Conservation (phyloP, 768 basidiomycete genomes). For the Saitozyma podzolica region DNA sequence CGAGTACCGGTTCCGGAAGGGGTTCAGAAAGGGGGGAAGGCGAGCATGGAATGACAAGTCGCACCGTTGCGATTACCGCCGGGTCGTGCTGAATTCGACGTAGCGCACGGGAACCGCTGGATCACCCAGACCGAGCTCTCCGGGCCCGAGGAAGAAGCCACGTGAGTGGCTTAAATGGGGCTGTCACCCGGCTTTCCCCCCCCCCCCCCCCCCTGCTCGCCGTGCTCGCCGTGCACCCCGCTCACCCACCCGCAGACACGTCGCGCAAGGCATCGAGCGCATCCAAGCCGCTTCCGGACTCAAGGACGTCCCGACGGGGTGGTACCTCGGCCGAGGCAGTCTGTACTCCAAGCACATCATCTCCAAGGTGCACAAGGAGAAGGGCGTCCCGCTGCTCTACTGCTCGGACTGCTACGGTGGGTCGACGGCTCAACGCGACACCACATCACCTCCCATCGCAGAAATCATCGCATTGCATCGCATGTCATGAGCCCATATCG, state of each 20-base stretch:
- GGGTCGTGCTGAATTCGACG: not conserved
- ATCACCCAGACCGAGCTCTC: constrained; percentile 17
- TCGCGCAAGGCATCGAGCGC: constrained; percentile 15
- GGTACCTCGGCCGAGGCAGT: constrained; percentile 17
- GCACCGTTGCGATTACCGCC: too few species aligned
- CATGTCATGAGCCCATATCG: too few species aligned
- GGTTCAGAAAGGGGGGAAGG: not conserved
- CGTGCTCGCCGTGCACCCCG: too few species aligned
- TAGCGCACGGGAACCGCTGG: constrained; percentile 17
- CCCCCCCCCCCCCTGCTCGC: too few species aligned
- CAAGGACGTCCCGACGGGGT: constrained; percentile 30
- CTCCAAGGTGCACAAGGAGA: constrained; percentile 32
- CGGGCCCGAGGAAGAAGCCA: constrained; percentile 15
- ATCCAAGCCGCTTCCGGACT: constrained; percentile 10
- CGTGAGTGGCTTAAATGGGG: constrained; percentile 1
- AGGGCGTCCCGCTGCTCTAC: constrained; percentile 31
- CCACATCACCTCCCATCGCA: too few species aligned
- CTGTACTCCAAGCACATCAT: constrained; percentile 19
- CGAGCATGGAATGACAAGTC: not conserved
- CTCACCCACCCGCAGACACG: constrained; percentile 2
- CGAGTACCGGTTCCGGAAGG: not conserved
- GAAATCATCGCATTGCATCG: too few species aligned
- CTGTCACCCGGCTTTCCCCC: not conserved
- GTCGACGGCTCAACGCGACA: too few species aligned
- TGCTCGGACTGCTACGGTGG: constrained; percentile 28